Percentiles rank a stretch among this genome's conserved stretches.
phyloP scores from a whole-genome alignment of 768 basidiomycete species.

The Tricholoma flavovirens region DNA sequence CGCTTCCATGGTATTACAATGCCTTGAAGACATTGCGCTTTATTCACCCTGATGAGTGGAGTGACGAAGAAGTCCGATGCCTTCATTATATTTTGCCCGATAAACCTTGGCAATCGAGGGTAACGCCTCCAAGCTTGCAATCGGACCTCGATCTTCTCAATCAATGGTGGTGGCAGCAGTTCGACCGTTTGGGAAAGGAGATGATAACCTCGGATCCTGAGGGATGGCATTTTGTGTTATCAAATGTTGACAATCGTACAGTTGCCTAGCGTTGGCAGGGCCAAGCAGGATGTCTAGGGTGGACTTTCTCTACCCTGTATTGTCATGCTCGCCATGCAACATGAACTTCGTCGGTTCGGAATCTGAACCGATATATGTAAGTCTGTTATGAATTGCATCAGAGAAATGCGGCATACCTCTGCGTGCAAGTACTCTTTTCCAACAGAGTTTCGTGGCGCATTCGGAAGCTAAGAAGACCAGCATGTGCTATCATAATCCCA shows the following conservation, averaged over 20 bases:
- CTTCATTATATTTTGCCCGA: slow-evolving; percentile 83
- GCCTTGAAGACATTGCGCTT: slow-evolving; percentile 81
- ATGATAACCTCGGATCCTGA: slow-evolving; percentile 39
- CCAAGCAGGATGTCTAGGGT: not conserved
- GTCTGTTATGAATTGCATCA: not conserved
- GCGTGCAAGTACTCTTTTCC: slow-evolving; percentile 81
- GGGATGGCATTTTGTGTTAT: slow-evolving; percentile 45
- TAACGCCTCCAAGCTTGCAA: slow-evolving; percentile 29
- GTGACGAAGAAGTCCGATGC: slow-evolving; percentile 79
- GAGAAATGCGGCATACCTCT: slow-evolving; percentile 52
- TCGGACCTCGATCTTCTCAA: slow-evolving; percentile 48
- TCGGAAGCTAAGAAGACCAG: slow-evolving; percentile 84
- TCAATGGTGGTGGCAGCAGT: slow-evolving; percentile 79
- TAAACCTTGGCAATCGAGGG: slow-evolving; percentile 76
- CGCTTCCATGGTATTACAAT: slow-evolving; percentile 85
- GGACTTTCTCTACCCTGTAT: slow-evolving; percentile 3
- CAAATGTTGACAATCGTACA: slow-evolving; percentile 37
- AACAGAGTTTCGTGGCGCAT: slow-evolving; percentile 85
- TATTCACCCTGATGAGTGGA: slow-evolving; percentile 74
- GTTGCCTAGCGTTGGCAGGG: not conserved
- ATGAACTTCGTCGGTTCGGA: slow-evolving; percentile 90
- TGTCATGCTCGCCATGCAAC: slow-evolving; percentile 77
- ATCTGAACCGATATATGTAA: slow-evolving; percentile 44
- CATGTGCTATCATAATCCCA: slow-evolving; percentile 99
- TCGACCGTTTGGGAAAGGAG: slow-evolving; percentile 39